Evolutionary conservation across 345 rosid genomes (phyloP).

Genomic region (Arabis alpina): DNA sequence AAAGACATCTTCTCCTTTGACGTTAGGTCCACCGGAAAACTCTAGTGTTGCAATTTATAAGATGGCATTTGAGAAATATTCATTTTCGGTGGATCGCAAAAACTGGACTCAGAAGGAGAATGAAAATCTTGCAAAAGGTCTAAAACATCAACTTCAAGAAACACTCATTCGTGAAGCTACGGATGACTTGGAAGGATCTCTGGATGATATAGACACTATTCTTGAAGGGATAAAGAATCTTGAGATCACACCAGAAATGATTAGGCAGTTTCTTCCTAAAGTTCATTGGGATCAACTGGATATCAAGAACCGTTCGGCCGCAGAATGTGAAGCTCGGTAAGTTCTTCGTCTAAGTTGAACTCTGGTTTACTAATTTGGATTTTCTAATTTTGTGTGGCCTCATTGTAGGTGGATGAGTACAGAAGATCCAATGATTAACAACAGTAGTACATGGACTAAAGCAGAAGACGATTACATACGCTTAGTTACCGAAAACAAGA

Average conservation of each 20-base stretch:
- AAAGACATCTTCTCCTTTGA: conserved; percentile 42
- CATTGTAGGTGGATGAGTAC: conserved; percentile 73
- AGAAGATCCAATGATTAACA: conserved; percentile 76
- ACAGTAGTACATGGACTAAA: conserved; percentile 50
- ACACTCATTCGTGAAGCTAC: conserved; percentile 52
- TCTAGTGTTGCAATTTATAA: conserved; percentile 64
- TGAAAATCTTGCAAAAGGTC: conserved; percentile 68
- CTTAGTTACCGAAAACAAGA: conserved; percentile 56
- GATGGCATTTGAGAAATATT: conserved; percentile 55
- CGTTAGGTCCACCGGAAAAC: conserved; percentile 71
- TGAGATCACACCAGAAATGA: conserved; percentile 69
- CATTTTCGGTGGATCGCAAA: conserved; percentile 49
- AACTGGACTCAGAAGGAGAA: conserved; percentile 68
- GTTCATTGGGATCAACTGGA: conserved; percentile 77
- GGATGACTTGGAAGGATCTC: conserved; percentile 49
- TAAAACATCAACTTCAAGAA: conserved; percentile 75
- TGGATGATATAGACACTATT: conserved; percentile 48
- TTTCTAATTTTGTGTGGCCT: neutral
- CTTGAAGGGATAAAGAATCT: conserved; percentile 56
- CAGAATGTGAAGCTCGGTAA: conserved; percentile 86
- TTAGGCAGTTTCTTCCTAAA: conserved; percentile 71
- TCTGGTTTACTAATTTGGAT: neutral
- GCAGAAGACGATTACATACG: conserved; percentile 68
- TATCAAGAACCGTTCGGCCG: conserved; percentile 59
- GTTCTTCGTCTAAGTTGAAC: neutral